phyloP scores from a whole-genome alignment of 345 rosid genomes.

The Boechera divaricarpa region DNA sequence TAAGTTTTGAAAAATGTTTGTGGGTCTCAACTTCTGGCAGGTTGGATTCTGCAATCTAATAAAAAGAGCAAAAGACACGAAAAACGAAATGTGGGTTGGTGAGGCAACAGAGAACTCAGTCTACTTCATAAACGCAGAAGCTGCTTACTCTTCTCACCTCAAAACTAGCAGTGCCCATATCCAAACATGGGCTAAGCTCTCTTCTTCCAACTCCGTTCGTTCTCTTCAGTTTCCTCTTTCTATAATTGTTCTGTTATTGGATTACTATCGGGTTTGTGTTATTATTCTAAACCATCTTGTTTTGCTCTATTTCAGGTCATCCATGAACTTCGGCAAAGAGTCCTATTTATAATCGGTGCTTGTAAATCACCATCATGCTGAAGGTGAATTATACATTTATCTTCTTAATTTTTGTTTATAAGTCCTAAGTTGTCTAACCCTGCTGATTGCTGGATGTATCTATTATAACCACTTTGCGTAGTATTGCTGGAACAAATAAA shows the following conservation, averaged over 20 bases:
- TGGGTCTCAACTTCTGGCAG: constrained; percentile 47
- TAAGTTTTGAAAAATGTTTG: not conserved
- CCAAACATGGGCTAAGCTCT: constrained; percentile 72
- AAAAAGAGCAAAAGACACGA: constrained; percentile 72
- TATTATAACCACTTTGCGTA: constrained; percentile 5
- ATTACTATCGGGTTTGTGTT: not conserved
- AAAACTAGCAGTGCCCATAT: constrained; percentile 56
- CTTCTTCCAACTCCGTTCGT: constrained; percentile 56
- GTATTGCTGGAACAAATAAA: not conserved
- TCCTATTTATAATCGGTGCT: constrained; percentile 57
- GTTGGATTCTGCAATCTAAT: constrained; percentile 87
- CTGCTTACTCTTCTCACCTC: constrained; percentile 63
- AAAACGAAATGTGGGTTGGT: constrained; percentile 77
- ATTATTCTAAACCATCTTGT: not conserved
- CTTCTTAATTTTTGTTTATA: not conserved
- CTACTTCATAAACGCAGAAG: constrained; percentile 57
- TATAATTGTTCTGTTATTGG: not conserved
- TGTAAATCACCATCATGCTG: constrained; percentile 17
- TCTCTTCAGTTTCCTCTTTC: constrained; percentile 23
- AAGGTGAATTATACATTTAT: constrained; percentile 21
- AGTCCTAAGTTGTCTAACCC: constrained; percentile 9
- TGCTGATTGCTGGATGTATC: not conserved
- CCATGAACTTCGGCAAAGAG: constrained; percentile 59
- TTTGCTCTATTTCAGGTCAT: constrained; percentile 55
- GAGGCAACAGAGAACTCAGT: constrained; percentile 87